A percentile compares a stretch with the other conserved stretches of the same genome.
These are phyloP conservation scores for Eucalyptus polyanthemos DNA, from an alignment of 345 rosid species.

Conservation along the genomic window DNA sequence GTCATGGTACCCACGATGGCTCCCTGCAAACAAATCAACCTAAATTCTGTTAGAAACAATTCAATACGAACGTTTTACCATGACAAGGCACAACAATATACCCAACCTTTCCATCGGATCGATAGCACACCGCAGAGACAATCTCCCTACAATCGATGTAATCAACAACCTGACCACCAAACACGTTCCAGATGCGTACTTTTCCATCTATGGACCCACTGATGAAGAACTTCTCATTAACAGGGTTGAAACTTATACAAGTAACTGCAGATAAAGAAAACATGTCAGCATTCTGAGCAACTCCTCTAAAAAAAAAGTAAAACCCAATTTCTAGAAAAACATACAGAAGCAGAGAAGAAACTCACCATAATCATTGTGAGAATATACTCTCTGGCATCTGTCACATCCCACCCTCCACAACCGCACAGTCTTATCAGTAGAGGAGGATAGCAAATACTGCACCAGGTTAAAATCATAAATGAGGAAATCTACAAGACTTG, in stretches of 20 bases:
- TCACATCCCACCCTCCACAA: conserved; percentile 44
- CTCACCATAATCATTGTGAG: conserved; percentile 60
- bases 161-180: conserved; percentile 39
- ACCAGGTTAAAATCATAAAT: not conserved
- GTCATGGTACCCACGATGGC: conserved; percentile 60
- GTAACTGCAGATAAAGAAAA: conserved; percentile 21
- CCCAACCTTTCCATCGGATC: conserved; percentile 55
- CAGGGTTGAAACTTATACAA: conserved; percentile 36
- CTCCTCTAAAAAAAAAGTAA: not conserved
- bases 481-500: not conserved
- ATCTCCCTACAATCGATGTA: conserved; percentile 54
- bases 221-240: conserved; percentile 34
- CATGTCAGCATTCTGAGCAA: not conserved
- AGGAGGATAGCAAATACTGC: conserved; percentile 61
- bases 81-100: not conserved
- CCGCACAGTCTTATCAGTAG: conserved; percentile 54
- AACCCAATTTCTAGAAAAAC: not conserved
- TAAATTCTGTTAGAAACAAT: not conserved
- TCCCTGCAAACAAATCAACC: conserved; percentile 24
- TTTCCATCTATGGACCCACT: conserved; percentile 61
- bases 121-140: conserved; percentile 60
- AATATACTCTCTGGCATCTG: conserved; percentile 40
- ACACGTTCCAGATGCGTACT: conserved; percentile 71
- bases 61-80: not conserved
- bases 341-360: not conserved